Conservation (phyloP, 2,329 filamentous ascomycete species). For the Fusarium virguliforme region DNA sequence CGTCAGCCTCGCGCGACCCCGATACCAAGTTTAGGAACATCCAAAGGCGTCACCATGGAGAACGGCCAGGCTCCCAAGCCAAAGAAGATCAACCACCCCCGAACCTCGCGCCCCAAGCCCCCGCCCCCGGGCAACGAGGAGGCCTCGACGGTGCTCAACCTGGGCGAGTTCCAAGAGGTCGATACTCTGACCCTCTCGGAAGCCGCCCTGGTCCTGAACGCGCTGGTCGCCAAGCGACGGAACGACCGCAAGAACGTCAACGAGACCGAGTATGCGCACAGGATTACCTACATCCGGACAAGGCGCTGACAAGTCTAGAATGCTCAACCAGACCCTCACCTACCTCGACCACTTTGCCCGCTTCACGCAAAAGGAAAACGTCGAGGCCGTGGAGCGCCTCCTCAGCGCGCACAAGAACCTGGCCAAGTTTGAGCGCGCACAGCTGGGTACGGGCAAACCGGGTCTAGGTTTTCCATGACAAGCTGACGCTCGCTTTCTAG, state of each 20-base stretch:
- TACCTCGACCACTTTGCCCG: slow-evolving; percentile 96
- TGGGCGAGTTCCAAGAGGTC: slow-evolving; percentile 94
- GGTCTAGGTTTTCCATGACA: slow-evolving; percentile 1
- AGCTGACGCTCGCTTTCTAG: slow-evolving; percentile 62
- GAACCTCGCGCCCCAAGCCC: slow-evolving; percentile 78
- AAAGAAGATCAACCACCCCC: slow-evolving; percentile 46
- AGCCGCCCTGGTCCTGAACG: slow-evolving; percentile 91
- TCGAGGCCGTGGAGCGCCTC: slow-evolving; percentile 92
- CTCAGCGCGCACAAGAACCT: slow-evolving; percentile 85
- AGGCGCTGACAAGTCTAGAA: slow-evolving; percentile 62
- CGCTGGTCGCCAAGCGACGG: slow-evolving; percentile 85
- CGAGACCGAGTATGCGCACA: slow-evolving; percentile 78
- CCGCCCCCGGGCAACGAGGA: slow-evolving; percentile 86
- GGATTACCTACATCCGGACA: too few species aligned
- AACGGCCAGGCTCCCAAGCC: slow-evolving; percentile 35
- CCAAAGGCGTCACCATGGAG: slow-evolving; percentile 31
- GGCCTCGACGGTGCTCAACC: slow-evolving; percentile 83
- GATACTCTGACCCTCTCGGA: slow-evolving; percentile 94
- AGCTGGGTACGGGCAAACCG: slow-evolving; percentile 77
- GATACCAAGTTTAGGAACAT: not conserved
- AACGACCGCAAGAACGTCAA: slow-evolving; percentile 86
- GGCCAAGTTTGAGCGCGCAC: slow-evolving; percentile 92
- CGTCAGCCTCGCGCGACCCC: slow-evolving; percentile 9
- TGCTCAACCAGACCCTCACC: slow-evolving; percentile 88
- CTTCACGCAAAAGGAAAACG: slow-evolving; percentile 95